phyloP scores from a whole-genome alignment of 106 monocot genomes.

The Allium sativum region DNA sequence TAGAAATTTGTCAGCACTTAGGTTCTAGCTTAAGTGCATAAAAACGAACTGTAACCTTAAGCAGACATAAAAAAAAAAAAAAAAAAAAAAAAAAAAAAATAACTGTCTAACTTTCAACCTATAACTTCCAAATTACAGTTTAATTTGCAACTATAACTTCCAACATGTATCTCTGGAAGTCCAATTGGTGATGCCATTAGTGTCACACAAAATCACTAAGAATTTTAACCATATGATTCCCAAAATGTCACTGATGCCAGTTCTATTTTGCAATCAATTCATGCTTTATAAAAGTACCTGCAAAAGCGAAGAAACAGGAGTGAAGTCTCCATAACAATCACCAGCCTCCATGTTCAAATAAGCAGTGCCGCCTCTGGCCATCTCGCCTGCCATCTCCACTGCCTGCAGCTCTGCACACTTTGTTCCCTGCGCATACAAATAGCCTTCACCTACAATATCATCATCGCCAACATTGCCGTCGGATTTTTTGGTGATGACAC shows the following conservation, averaged over 20 bases:
- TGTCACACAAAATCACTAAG: too few species aligned
- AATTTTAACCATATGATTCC: too few species aligned
- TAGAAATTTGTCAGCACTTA: constrained; percentile 8
- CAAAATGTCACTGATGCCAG: too few species aligned
- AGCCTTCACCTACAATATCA: constrained; percentile 59
- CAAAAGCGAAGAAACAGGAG: constrained; percentile 59
- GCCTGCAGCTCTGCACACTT: constrained; percentile 92
- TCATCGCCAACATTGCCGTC: not conserved
- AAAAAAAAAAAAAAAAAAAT: not conserved
- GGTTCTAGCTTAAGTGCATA: too few species aligned
- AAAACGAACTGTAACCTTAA: too few species aligned
- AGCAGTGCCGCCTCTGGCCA: constrained; percentile 59
- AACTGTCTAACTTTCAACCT: not conserved
- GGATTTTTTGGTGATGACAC: constrained; percentile 38
- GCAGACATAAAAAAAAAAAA: not conserved
- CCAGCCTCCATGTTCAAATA: constrained; percentile 92
- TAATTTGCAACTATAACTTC: too few species aligned
- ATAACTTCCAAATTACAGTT: too few species aligned
- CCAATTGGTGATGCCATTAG: too few species aligned
- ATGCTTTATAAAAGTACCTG: constrained; percentile 26
- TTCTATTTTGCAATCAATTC: too few species aligned
- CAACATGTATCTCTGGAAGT: too few species aligned
- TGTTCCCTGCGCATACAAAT: constrained; percentile 94
- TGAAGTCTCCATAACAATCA: constrained; percentile 75
- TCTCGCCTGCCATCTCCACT: constrained; percentile 48